Evolutionary conservation across 352 stramenopile species (phyloP).

Genomic region (Plasmopara halstedii): DNA sequence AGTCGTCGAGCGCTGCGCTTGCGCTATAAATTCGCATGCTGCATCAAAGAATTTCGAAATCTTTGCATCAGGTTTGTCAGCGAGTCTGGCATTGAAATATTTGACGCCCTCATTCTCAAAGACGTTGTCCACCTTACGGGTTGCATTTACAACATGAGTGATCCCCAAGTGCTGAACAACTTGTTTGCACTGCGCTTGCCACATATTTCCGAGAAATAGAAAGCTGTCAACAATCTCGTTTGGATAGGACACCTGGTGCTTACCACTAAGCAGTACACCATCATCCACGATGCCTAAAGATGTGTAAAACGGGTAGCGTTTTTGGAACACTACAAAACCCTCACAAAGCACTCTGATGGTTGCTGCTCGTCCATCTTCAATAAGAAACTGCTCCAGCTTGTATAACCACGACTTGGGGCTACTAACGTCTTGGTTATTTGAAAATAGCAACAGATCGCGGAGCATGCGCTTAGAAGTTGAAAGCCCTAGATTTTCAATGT

Average conservation of each 20-base stretch:
- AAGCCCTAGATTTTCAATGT: constrained; percentile 19
- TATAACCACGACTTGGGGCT: constrained; percentile 39
- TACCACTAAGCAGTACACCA: too few relatives aligned
- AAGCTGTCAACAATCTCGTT: constrained; percentile 85
- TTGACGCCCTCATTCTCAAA: constrained; percentile 62
- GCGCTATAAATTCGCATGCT: constrained; percentile 70
- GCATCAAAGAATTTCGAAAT: constrained; percentile 65
- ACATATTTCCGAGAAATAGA: constrained; percentile 86
- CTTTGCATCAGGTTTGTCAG: constrained; percentile 61
- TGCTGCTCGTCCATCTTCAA: constrained; percentile 63
- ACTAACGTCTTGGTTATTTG: constrained; percentile 20
- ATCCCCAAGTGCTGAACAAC: constrained; percentile 74
- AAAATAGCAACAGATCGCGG: constrained; percentile 48
- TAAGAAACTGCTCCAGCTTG: constrained; percentile 49
- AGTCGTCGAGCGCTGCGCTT: constrained; percentile 39
- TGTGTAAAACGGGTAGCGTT: constrained; percentile 82
- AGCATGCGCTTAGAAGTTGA: constrained; percentile 29
- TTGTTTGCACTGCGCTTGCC: constrained; percentile 72
- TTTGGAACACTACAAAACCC: constrained; percentile 81
- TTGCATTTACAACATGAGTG: constrained; percentile 81
- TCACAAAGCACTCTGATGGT: constrained; percentile 68
- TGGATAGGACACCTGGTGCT: too few relatives aligned
- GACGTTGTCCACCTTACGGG: constrained; percentile 63
- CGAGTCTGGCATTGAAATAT: constrained; percentile 77
- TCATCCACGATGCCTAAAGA: too few relatives aligned